These are phyloP conservation scores for Irineochytrium annulatum DNA, from an alignment of 192 early-diverging fungal genomes.

Conservation along the genomic window DNA sequence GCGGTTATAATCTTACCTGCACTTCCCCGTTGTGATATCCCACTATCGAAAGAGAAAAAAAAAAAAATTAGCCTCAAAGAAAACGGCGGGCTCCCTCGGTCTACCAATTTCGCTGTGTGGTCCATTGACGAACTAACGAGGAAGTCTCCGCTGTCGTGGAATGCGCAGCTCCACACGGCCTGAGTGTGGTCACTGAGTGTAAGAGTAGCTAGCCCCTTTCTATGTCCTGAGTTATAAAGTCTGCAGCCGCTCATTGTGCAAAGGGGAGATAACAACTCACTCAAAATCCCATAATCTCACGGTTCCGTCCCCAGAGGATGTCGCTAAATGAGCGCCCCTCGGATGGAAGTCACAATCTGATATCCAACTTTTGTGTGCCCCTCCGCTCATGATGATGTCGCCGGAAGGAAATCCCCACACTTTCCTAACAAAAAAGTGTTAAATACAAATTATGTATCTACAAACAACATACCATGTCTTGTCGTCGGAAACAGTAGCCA, in stretches of 20 bases:
- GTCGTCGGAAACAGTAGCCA: constrained; percentile 57
- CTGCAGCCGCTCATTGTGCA: no score
- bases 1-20: not conserved
- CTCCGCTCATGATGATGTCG: constrained; percentile 53
- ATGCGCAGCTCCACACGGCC: constrained; percentile 54
- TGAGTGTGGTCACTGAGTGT: constrained; percentile 53
- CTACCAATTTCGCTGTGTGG: constrained; percentile 54
- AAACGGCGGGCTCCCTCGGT: no score
- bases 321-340: constrained; percentile 52
- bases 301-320: constrained; percentile 54
- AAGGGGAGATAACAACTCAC: no score
- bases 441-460: no score
- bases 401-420: constrained; percentile 56
- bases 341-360: constrained; percentile 60
- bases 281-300: constrained; percentile 60
- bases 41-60: no score
- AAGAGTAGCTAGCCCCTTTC: constrained; percentile 41
- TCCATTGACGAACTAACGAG: constrained; percentile 49
- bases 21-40: constrained; percentile 49
- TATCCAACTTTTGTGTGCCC: constrained; percentile 55
- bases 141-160: constrained; percentile 53
- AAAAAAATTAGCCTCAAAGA: no score
- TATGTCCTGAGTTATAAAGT: no score
- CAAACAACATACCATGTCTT: no score
- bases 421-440: no score